A percentile compares a stretch with the other conserved stretches of the same genome.
Conservation (phyloP, 441 rosid species). For the Bruguiera hainesii region DNA sequence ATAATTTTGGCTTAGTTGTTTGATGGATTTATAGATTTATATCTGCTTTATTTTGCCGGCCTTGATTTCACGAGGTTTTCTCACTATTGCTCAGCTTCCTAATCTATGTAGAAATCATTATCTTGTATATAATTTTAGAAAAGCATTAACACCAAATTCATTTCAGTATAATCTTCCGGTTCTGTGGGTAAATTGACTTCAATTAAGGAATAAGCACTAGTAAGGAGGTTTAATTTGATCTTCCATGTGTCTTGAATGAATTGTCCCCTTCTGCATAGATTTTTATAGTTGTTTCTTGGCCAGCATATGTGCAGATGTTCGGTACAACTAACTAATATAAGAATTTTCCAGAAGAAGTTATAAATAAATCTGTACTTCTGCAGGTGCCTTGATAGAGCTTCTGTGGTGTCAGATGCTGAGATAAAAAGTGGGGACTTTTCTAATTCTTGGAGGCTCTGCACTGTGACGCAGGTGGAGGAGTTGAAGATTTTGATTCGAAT, state of each 20-base stretch:
- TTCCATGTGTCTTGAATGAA: no score
- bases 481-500: constrained; percentile 75
- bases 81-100: background rate
- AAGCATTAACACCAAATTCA: no score
- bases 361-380: background rate
- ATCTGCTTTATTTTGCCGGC: background rate
- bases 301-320: background rate
- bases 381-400: constrained; percentile 91
- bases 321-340: no score
- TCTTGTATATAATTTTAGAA: no score
- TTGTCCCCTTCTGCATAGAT: background rate
- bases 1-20: background rate
- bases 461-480: constrained; percentile 91
- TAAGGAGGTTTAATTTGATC: no score
- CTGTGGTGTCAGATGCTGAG: constrained; percentile 64
- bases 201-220: no score
- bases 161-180: no score
- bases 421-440: constrained; percentile 43
- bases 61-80: background rate
- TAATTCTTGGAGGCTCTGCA: constrained; percentile 73
- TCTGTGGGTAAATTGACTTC: no score
- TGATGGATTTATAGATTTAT: background rate
- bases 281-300: background rate
- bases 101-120: no score
- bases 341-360: no score